phyloP scores from a whole-genome alignment of 2,329 filamentous ascomycete species.

The Microthyrium microscopicum region DNA sequence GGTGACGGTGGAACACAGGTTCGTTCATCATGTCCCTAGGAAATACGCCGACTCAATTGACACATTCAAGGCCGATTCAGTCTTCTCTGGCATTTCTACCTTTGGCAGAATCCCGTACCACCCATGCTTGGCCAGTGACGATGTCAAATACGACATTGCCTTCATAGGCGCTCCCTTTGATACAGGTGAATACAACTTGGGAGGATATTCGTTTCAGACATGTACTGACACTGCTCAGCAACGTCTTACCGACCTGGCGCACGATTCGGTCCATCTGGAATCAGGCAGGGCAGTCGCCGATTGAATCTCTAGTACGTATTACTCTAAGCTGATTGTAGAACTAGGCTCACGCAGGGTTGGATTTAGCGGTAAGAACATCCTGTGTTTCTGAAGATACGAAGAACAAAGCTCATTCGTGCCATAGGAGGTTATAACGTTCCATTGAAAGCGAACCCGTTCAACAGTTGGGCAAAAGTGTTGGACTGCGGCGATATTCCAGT shows the following conservation, averaged over 20 bases:
- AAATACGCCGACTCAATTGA: slow-evolving; percentile 1
- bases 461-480: slow-evolving; percentile 61
- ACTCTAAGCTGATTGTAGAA: slow-evolving; percentile 12
- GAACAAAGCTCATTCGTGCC: background rate
- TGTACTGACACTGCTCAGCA: too few relatives aligned
- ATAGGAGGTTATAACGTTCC: slow-evolving; percentile 66
- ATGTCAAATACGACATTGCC: slow-evolving; percentile 66
- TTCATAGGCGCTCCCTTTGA: slow-evolving; percentile 76
- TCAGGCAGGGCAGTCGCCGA: slow-evolving; percentile 70
- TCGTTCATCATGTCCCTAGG: too few relatives aligned
- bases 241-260: slow-evolving; percentile 74
- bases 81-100: slow-evolving; percentile 77
- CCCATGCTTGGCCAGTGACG: slow-evolving; percentile 54
- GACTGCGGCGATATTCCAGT: slow-evolving; percentile 78
- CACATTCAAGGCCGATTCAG: slow-evolving; percentile 65
- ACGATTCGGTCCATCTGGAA: slow-evolving; percentile 69
- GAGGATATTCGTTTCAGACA: too few relatives aligned
- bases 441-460: slow-evolving; percentile 62
- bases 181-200: slow-evolving; percentile 25
- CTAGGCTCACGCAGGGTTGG: slow-evolving; percentile 33
- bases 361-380: slow-evolving; percentile 34
- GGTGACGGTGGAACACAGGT: slow-evolving; percentile 76
- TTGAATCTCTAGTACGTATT: slow-evolving; percentile 67
- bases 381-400: too few relatives aligned
- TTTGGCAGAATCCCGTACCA: slow-evolving; percentile 66